phyloP scores from a whole-genome alignment of 805 yeast genomes.

The Limtongozyma cylindracea region DNA sequence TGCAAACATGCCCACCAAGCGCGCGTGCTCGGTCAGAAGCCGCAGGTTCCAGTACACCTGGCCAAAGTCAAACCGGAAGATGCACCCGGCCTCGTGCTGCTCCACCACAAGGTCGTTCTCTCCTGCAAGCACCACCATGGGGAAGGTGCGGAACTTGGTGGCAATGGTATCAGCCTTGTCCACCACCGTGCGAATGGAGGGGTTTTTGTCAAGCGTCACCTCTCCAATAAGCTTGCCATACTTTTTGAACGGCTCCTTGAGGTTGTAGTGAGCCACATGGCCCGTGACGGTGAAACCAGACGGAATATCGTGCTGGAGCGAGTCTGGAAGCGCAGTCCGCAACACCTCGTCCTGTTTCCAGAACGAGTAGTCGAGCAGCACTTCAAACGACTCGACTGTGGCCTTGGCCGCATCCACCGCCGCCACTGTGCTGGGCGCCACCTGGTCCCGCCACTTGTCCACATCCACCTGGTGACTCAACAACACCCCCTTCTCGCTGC shows the following conservation, averaged over 20 bases:
- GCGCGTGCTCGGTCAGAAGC: constrained; percentile 76
- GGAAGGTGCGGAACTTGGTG: constrained; percentile 73
- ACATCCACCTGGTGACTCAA: constrained; percentile 24
- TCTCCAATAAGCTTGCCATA: constrained; percentile 67
- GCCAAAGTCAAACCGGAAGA: constrained; percentile 68
- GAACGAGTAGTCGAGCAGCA: constrained; percentile 40
- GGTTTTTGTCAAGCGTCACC: constrained; percentile 71
- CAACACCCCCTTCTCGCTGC: constrained; percentile 25
- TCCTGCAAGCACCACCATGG: constrained; percentile 88
- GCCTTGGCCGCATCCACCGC: constrained; percentile 22
- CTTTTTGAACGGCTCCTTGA: constrained; percentile 66
- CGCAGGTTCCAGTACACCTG: constrained; percentile 97
- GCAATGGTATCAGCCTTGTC: constrained; percentile 76
- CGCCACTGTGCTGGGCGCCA: constrained; percentile 16
- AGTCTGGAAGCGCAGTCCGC: constrained; percentile 50
- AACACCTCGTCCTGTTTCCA: constrained; percentile 86
- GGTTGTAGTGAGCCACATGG: constrained; percentile 81
- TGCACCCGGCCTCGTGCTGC: constrained; percentile 72
- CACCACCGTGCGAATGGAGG: constrained; percentile 67
- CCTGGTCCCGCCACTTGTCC: constrained; percentile 9
- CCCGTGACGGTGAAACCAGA: constrained; percentile 86
- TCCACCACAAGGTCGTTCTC: constrained; percentile 50
- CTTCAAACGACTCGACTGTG: constrained; percentile 21
- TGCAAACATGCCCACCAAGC: constrained; percentile 37
- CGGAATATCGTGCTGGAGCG: constrained; percentile 48